Evolutionary conservation across 1,284 basidiomycete genomes (phyloP), one percentile per base, ranked within the genome.

Genomic region (Leccinum holopus): DNA sequence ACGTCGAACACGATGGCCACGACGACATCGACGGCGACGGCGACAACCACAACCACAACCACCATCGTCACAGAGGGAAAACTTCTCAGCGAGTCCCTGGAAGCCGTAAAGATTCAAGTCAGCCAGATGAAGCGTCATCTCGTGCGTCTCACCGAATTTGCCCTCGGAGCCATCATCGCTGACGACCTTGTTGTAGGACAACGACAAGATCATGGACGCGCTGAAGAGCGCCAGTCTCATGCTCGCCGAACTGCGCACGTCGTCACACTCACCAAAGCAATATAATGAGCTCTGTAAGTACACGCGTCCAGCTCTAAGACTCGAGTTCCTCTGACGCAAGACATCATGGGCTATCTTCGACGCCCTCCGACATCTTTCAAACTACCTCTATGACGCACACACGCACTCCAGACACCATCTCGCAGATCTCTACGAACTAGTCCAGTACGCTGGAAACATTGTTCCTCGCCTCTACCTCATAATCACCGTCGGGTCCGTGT

Each of bases 401-500:
- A 87, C 86, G 14, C 37, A 39, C 0, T 39, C 16, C 6, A 16
- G 37, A 39, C 37, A 39, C 74, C 95, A 97, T 71, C 86, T 98
- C 62, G 96, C 96, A 54, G 96, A 98, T 82, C 82, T 98, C 58
- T 98, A 98, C 78, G 96, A 98, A 76, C 87, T 98, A 63, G 95
- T 98, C 37, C 96, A 98, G 84, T 98, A 95, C 75, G 94, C 94
- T 47, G 93, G 94, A 75, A 93, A 93, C 72, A 97, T 98, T 76
- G 90, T 97, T 32, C 95, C 95, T 18, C 87, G 95, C 28, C 83
- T 97, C 37, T 97, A 98, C 78, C 91, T 97, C 71, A 97, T 97
- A 95, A 97, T 98, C 70, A 97, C 96, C 30, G 95, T 98, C 63
- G 96, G 95, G 62, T 93, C 95, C 1, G 95, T 98, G 21, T 97